Evolutionary conservation across 805 yeast genomes (phyloP), one percentile per base, ranked within the genome.

Genomic region (Nakazawaea populi): DNA sequence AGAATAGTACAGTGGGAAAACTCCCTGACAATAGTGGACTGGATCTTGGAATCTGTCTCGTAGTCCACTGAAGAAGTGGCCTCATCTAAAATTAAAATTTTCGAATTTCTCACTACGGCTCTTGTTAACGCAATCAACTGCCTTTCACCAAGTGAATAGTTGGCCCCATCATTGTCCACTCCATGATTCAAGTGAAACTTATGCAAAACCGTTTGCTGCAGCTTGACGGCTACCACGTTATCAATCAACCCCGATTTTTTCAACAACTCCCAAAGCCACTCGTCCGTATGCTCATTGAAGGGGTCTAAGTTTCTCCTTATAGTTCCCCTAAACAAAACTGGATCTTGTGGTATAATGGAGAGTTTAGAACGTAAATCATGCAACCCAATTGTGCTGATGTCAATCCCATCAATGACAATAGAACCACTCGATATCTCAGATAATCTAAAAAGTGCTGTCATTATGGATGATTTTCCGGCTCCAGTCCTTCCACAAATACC

Each of bases 401-500:
- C 81, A 31, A 82, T 65, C n/a, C 75, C 85, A 60, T 83, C 89
- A 56, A 83, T 80, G 18, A 53, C 50, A 35, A 83, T 77, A 12
- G 54, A 52, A 3, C 89, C 89, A 0, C 54, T 42, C 32, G 68
- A 66, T 45, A 80, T 62, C 62, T 82, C 87, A 11, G 74, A 67
- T 46, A 83, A 60, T 56, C 89, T 69, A 60, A 74, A 83, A 51
- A 83, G 64, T 1, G 87, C 85, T 9, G 82, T 75, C 83, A 83
- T 82, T 46, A 83, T 80, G 4, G 87, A 76, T 1, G 84, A 71
- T 65, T 83, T 83, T 46, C 96, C 96, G 4, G 96, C 95, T 59
- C 96, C 96, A 0, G 96, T 89, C 63, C 96, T 77, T 42, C 96
- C 96, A 71, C 94, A 86, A 51, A 89, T 83, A 46, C 96, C 96